Conservation (phyloP, 176 grass and related monocot genomes). For the Triticum urartu region DNA sequence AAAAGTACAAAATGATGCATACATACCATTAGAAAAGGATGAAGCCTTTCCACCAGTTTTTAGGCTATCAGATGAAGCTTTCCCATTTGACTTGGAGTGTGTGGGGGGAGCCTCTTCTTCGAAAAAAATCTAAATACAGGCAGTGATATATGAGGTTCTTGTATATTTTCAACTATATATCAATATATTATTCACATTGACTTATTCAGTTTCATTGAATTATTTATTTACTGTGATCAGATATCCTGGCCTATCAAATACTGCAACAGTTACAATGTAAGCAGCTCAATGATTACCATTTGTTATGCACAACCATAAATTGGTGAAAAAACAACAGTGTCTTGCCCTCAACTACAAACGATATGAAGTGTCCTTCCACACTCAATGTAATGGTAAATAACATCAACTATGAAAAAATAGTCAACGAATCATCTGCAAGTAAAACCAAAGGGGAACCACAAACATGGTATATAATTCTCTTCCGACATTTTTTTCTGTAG, state of each 20-base stretch:
- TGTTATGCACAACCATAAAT: background rate
- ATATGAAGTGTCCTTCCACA: background rate
- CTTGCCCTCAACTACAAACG: background rate
- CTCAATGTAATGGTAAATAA: background rate
- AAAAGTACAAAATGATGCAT: too few relatives aligned
- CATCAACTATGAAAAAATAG: background rate
- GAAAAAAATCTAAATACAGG: slow-evolving; percentile 56
- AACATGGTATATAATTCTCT: slow-evolving; percentile 3
- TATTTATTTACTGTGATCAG: background rate
- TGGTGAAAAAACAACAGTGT: slow-evolving; percentile 1
- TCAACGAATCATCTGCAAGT: background rate
- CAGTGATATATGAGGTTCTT: slow-evolving; percentile 12
- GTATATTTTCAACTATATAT: slow-evolving; percentile 18
- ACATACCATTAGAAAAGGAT: too few relatives aligned
- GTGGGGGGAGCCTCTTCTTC: too few relatives aligned
- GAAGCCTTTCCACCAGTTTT: too few relatives aligned
- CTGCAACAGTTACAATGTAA: background rate
- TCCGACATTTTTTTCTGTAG: slow-evolving; percentile 11
- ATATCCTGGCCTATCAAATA: slow-evolving; percentile 28
- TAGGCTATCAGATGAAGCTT: too few relatives aligned
- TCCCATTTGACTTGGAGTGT: too few relatives aligned
- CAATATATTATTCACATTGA: slow-evolving; percentile 1
- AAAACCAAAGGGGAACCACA: slow-evolving; percentile 14
- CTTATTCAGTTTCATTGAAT: background rate
- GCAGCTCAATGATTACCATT: background rate